These are phyloP conservation scores for Pseudodiploospora longispora DNA, from an alignment of 2,329 filamentous ascomycete species.

Conservation along the genomic window DNA sequence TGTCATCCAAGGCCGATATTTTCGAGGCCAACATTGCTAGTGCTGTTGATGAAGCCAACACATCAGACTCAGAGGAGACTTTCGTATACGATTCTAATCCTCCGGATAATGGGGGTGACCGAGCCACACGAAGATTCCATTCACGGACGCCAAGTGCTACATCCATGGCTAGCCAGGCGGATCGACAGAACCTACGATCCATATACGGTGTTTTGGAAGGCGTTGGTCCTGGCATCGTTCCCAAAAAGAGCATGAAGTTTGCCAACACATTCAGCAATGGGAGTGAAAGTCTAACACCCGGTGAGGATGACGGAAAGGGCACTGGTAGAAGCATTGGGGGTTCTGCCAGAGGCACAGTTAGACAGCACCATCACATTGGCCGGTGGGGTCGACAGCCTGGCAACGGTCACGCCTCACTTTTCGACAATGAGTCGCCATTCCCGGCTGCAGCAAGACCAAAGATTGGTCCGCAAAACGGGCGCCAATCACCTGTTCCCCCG, in stretches of 20 bases:
- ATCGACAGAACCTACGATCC: slow-evolving; percentile 51
- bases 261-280: slow-evolving; percentile 66
- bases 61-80: slow-evolving; percentile 94
- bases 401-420: slow-evolving; percentile 61
- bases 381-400: slow-evolving; percentile 64
- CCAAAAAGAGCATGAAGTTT: slow-evolving; percentile 94
- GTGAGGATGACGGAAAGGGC: slow-evolving; percentile 60
- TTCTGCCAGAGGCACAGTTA: slow-evolving; percentile 55
- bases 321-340: slow-evolving; percentile 53
- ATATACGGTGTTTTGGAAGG: slow-evolving; percentile 61
- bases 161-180: slow-evolving; percentile 66
- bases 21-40: slow-evolving; percentile 96
- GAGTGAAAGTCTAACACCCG: slow-evolving; percentile 42
- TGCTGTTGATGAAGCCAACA: slow-evolving; percentile 91
- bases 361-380: slow-evolving; percentile 68
- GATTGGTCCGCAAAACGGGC: slow-evolving; percentile 46
- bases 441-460: slow-evolving; percentile 58
- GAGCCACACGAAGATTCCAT: slow-evolving; percentile 66
- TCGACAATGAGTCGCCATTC: slow-evolving; percentile 73
- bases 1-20: slow-evolving; percentile 92
- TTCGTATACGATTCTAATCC: slow-evolving; percentile 99
- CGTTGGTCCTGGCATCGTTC: slow-evolving; percentile 28
- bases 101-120: slow-evolving; percentile 50
- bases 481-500: slow-evolving; percentile 58
- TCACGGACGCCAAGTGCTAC: slow-evolving; percentile 92